Evolutionary conservation across 169 alveolate genomes (phyloP), one percentile per base, ranked within the genome.

Genomic region (Toxoplasma gondii): DNA sequence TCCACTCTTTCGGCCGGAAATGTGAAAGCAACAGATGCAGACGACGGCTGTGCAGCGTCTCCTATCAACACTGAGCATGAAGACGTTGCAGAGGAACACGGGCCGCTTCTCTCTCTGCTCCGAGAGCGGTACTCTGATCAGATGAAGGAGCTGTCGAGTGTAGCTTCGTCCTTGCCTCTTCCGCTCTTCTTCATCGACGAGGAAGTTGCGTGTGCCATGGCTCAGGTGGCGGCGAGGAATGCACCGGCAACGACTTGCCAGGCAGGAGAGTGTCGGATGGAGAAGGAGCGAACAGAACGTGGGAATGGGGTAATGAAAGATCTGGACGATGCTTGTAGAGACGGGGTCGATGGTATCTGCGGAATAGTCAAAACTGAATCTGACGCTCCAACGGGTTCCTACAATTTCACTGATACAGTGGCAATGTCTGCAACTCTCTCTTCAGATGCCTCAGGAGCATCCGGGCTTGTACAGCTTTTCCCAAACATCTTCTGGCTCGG

Each of bases 401-500:
- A 49, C 22, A 49, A 49, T 12, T 49, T 12, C 58, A 49, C 22
- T 12, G 4, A 4, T 12, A 49, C 58, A 49, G 58, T 4, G 58
- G 12, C 58, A 7, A 4, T 49, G 58, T 4, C 12, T 4, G 58
- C 58, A 22, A 31, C 9, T 16, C 74, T 64, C n/a, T 16, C 74
- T 64, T 16, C 22, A 31, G 74, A 64, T 64, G 34, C n/a, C 34
- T 64, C 74, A 27, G 74, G 74, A 12, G 74, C 74, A 64, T 19
- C 29, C 74, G 29, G 69, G 38, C 90, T 67, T 41, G 41, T 41
- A 9, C 90, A 39, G n/a, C 34, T 82, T 36, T 82, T 41, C 36
- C 34, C 17, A 12, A 82, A 82, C 38, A 67, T 82, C 41, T 82
- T 39, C 36, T 82, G 90, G 90, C 90, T 82, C 24, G 90, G 90